Evolutionary conservation across 345 rosid species (phyloP).

Genomic region (Hypericum perforatum): DNA sequence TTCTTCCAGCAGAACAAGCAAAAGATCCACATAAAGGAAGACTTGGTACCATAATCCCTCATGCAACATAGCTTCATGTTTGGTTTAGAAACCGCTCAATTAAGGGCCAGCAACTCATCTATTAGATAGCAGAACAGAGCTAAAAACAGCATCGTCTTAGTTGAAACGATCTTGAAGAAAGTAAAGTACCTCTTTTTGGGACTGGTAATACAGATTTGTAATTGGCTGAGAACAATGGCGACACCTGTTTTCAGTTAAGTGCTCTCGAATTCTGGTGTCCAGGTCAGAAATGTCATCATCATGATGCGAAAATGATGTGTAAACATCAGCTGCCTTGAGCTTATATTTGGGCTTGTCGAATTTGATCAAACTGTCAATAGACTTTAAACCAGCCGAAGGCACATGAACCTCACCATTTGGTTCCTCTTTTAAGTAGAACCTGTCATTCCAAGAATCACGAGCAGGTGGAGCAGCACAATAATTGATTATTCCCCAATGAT

Average conservation of each 20-base stretch:
- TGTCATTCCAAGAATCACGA: slow-evolving; percentile 45
- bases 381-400: slow-evolving; percentile 88
- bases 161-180: not conserved
- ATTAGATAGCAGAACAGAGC: not conserved
- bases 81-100: too few species aligned
- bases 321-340: slow-evolving; percentile 60
- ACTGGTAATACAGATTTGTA: slow-evolving; percentile 54
- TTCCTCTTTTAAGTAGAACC: slow-evolving; percentile 72
- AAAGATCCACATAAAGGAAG: not conserved
- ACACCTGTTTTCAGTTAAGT: slow-evolving; percentile 67
- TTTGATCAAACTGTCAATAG: slow-evolving; percentile 93
- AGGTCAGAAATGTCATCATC: slow-evolving; percentile 55
- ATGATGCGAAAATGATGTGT: slow-evolving; percentile 40
- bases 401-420: slow-evolving; percentile 77
- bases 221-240: slow-evolving; percentile 68
- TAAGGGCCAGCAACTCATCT: too few species aligned
- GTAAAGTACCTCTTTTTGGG: slow-evolving; percentile 73
- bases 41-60: too few species aligned
- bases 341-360: slow-evolving; percentile 92
- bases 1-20: not conserved
- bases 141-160: not conserved
- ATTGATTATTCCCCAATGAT: slow-evolving; percentile 97
- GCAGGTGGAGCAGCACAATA: slow-evolving; percentile 56
- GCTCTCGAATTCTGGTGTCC: slow-evolving; percentile 86
- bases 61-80: too few species aligned